Conservation (phyloP, 306 rosid genomes). For the Canavalia ensiformis region DNA sequence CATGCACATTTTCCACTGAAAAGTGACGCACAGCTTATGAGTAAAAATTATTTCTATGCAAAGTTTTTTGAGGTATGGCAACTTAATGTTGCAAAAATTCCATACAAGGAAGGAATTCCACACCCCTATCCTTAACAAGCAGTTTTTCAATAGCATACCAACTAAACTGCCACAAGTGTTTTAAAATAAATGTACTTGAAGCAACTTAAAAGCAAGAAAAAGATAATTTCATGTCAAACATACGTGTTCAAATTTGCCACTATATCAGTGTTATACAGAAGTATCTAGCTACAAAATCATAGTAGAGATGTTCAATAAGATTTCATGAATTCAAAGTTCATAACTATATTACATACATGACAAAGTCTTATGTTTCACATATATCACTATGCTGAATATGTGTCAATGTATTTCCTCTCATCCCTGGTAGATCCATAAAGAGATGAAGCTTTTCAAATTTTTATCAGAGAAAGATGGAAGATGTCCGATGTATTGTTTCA, state of each 20-base stretch:
- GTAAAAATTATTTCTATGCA: background rate
- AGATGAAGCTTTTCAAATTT: conserved; percentile 23
- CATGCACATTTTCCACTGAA: background rate
- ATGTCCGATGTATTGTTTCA: conserved; percentile 11
- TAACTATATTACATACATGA: conserved; percentile 4
- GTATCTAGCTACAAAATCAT: conserved; percentile 30
- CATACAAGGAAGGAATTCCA: background rate
- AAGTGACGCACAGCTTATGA: background rate
- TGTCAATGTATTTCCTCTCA: conserved; percentile 29
- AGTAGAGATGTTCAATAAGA: conserved; percentile 16
- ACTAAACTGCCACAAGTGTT: conserved; percentile 26
- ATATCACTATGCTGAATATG: conserved; percentile 14
- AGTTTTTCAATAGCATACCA: conserved; percentile 18
- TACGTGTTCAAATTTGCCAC: background rate
- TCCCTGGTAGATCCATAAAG: conserved; percentile 17
- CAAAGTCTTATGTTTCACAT: conserved; percentile 6
- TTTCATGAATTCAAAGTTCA: conserved; percentile 37
- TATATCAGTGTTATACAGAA: background rate
- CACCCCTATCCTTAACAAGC: background rate
- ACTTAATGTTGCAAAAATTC: background rate
- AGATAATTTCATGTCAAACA: background rate
- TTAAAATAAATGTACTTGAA: conserved; percentile 22
- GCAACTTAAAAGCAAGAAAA: conserved; percentile 23
- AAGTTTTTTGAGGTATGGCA: background rate
- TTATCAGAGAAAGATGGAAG: background rate